phyloP scores from a whole-genome alignment of 192 early-diverging fungal species.

The Haplosporangium gracile region DNA sequence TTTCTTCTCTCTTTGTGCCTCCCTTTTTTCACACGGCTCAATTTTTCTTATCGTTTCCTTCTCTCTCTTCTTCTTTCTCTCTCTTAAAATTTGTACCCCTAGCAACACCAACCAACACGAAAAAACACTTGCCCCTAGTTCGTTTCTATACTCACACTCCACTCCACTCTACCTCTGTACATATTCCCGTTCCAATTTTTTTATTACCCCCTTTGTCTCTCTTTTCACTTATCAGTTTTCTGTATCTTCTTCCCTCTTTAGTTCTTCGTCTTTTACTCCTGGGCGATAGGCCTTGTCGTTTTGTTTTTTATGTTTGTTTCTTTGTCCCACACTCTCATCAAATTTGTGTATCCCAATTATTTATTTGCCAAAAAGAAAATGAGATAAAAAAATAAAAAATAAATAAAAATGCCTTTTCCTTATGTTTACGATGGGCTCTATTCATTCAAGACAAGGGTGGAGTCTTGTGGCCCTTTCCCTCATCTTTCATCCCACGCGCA shows the following conservation, averaged over 20 bases:
- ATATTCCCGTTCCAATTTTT: neutral
- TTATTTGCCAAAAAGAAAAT: neutral
- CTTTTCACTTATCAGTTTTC: neutral
- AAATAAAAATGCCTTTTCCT: neutral
- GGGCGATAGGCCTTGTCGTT: neutral
- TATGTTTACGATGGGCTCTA: neutral
- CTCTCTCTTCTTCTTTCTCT: neutral
- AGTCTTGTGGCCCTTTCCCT: no score
- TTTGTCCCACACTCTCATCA: neutral
- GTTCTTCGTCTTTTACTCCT: neutral
- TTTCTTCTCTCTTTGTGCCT: neutral
- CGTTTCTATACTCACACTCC: conserved; percentile 4
- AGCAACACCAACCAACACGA: neutral
- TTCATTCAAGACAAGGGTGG: no score
- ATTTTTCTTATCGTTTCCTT: neutral
- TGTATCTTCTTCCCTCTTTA: neutral
- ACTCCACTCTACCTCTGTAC: conserved; percentile 1
- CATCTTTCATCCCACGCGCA: no score
- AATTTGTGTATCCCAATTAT: neutral
- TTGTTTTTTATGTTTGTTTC: neutral
- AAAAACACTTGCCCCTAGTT: neutral
- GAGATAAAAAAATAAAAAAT: conserved; percentile 5
- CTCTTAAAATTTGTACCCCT: neutral
- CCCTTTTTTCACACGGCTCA: neutral
- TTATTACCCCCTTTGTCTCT: neutral